Evolutionary conservation across 441 rosid species (phyloP).

Genomic region (Populus hybrid): DNA sequence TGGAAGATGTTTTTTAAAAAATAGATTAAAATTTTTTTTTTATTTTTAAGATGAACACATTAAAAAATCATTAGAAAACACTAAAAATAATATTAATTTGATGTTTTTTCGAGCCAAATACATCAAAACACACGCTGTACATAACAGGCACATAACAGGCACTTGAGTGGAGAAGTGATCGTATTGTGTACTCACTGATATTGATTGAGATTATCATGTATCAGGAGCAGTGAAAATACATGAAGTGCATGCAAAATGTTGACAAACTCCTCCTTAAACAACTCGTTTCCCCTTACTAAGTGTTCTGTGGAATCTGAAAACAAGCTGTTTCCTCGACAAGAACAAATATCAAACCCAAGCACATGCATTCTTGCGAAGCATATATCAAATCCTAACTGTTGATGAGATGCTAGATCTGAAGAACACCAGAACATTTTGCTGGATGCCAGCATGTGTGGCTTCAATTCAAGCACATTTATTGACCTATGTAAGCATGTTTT

Average conservation of each 20-base stretch:
- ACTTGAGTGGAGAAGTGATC: background rate
- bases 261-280: constrained; percentile 41
- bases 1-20: too few species aligned
- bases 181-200: background rate
- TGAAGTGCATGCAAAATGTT: constrained; percentile 81
- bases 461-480: constrained; percentile 7
- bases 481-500: constrained; percentile 8
- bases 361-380: constrained; percentile 62
- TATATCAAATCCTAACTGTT: constrained; percentile 52
- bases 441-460: constrained; percentile 59
- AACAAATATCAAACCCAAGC: constrained; percentile 50
- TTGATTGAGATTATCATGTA: background rate
- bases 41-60: too few species aligned
- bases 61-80: too few species aligned
- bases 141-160: too few species aligned
- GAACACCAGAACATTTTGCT: constrained; percentile 80
- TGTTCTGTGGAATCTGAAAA: constrained; percentile 41
- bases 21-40: too few species aligned
- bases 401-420: constrained; percentile 34
- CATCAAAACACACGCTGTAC: too few species aligned
- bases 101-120: too few species aligned
- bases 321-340: constrained; percentile 29
- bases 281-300: constrained; percentile 49
- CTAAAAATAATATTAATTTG: too few species aligned
- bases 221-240: constrained; percentile 35